phyloP scores from a whole-genome alignment of 352 stramenopile genomes.

The Thalassiosira pacifica region DNA sequence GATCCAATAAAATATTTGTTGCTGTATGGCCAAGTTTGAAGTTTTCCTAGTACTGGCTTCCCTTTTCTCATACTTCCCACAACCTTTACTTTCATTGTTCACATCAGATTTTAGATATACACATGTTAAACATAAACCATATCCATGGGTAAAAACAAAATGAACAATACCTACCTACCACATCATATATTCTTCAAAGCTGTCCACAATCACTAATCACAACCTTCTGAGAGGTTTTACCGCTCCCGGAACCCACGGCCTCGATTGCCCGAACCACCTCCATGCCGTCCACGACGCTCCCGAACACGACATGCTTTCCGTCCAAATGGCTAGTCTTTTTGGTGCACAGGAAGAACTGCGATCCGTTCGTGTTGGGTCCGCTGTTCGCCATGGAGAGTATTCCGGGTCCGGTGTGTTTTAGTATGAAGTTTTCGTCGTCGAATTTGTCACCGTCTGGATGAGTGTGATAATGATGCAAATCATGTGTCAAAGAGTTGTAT shows the following conservation, averaged over 20 bases:
- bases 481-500: conserved; percentile 91
- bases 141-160: too few relatives aligned
- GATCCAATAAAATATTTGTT: too few relatives aligned
- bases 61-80: too few relatives aligned
- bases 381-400: conserved; percentile 88
- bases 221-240: conserved; percentile 92
- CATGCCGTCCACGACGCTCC: conserved; percentile 85
- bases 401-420: conserved; percentile 92
- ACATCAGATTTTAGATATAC: too few relatives aligned
- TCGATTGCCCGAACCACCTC: conserved; percentile 83
- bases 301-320: conserved; percentile 85
- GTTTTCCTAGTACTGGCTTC: too few relatives aligned
- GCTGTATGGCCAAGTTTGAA: too few relatives aligned
- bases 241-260: conserved; percentile 91
- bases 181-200: too few relatives aligned
- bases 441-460: conserved; percentile 96
- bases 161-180: too few relatives aligned
- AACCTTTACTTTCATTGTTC: too few relatives aligned
- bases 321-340: conserved; percentile 79
- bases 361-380: conserved; percentile 86
- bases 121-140: too few relatives aligned
- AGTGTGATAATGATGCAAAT: conserved; percentile 33
- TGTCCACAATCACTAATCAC: conserved; percentile 93
- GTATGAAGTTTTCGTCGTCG: conserved; percentile 96
- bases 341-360: conserved; percentile 86